Evolutionary conservation across 306 rosid genomes (phyloP), one percentile per base, ranked within the genome.

Genomic region (Rosa multiflora): DNA sequence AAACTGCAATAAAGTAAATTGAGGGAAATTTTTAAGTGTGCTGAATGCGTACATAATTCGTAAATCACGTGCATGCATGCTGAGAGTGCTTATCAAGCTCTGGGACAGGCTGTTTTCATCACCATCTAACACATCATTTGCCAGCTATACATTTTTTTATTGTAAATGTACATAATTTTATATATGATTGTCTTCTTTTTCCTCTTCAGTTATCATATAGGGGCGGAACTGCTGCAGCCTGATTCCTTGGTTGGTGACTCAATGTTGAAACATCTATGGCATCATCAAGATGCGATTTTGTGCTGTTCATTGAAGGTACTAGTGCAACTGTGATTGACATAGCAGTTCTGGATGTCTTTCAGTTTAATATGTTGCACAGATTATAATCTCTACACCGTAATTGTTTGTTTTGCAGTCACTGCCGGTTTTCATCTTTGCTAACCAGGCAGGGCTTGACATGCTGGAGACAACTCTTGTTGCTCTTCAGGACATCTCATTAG

Each of bases 361-460:
- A n/a, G 46, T 49, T 23, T 6, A 46, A 76, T n/a, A 48, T 35
- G 8, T 29, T 76, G 43, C 20, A 47, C 18, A 23, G 43, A 23
- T 42, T 3, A 3, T 82, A 20, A 63, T 52, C 43, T 10, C 10
- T 64, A 55, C 14, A 67, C 32, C 64, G 67, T 77, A 62, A 66
- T 56, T 3, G n/a, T 32, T 75, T 76, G 37, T 35, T 79, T 29
- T 26, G 82, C 93, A 96, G 99, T 67, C 93, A 0, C 52, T 83
- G 82, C 99, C 98, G 0, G 94, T 96, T 72, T 96, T 96, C 82
- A 87, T 88, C 61, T 96, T 96, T 47, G 97, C 98, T 32, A 96
- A 96, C 86, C 96, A 96, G 87, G 88, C 97, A 1, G 99, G 99
- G 66, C 96, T 96, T 9, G 99, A 96, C 85, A 96, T 93, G 99